Evolutionary conservation across 306 rosid genomes (phyloP).

Genomic region (Amphicarpaea edgeworthii): DNA sequence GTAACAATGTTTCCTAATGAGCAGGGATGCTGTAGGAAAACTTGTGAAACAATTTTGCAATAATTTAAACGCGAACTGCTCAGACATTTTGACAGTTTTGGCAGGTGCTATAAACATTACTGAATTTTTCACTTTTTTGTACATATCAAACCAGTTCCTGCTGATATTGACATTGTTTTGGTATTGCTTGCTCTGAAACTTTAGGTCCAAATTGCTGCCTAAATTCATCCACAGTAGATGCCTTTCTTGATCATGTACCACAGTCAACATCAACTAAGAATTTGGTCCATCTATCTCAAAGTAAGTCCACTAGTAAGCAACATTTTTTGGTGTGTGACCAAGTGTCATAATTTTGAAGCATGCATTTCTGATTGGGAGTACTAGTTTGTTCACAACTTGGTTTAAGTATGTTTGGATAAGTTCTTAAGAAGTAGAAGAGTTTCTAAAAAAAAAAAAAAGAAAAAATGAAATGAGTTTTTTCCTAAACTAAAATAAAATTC

Average conservation of each 20-base stretch:
- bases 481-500: too few species aligned
- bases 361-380: background rate
- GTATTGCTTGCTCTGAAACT: background rate
- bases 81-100: slow-evolving; percentile 57
- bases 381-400: background rate
- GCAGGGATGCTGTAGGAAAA: slow-evolving; percentile 51
- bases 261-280: slow-evolving; percentile 80
- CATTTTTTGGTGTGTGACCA: background rate
- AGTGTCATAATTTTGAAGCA: background rate
- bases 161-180: background rate
- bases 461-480: too few species aligned
- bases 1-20: slow-evolving; percentile 18
- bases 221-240: slow-evolving; percentile 58
- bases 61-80: slow-evolving; percentile 59
- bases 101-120: slow-evolving; percentile 58
- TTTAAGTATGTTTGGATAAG: too few species aligned
- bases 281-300: slow-evolving; percentile 81
- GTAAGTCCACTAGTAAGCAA: slow-evolving; percentile 50
- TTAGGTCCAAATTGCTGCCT: slow-evolving; percentile 82
- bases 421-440: too few species aligned
- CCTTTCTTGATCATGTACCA: slow-evolving; percentile 46
- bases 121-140: background rate
- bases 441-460: too few species aligned
- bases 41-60: slow-evolving; percentile 58
- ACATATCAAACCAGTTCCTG: background rate